Evolutionary conservation across 2,329 filamentous ascomycete species (phyloP), one percentile per base, ranked within the genome.

Genomic region (Diaporthe capsici): DNA sequence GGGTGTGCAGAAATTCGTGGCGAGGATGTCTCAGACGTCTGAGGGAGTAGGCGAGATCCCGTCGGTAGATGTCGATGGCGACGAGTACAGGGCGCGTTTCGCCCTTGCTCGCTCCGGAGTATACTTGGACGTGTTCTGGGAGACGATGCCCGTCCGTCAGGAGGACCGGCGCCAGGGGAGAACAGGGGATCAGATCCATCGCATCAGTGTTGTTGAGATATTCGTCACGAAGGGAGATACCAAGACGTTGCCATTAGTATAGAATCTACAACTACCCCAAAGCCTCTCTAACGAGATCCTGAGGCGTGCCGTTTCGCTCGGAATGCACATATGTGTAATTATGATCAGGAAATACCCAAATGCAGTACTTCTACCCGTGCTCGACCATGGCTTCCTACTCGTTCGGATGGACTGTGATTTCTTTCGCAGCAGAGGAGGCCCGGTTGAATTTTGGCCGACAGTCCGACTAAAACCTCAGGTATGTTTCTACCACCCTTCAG

Each of bases 141-240:
- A 53, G 47, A 68, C 65, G 2, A 68, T 8, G 22, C 47, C 65
- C 6, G 65, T 68, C 31, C 47, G 4, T 12, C 31, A 68, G 31
- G 65, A 68, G 47, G 47, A 51, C 8, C 13, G 65, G 13, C 47
- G 31, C 0, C 65, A 55, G n/a, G 65, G 65, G 1, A 39, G 65
- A 28, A 39, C 65, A 1, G 65, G 65, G 9, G 65, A 68, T 28
- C 47, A 68, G 31, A 42, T 68, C 22, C 47, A 53, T 55, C 65
- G 65, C 5, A 68, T 53, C 8, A 68, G 31, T n/a, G 31, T 68
- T 39, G 65, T 68, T 28, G 47, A 68, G n/a, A 53, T 68, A 42
- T 39, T 39, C 15, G 65, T 68, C 34, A 68, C 65, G 9, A 68
- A 42, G 34, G 34, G 65, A n/a, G 22, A 42, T 28, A 5, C 34